phyloP scores from a whole-genome alignment of 2,329 filamentous ascomycete genomes.

The Trichocomaceae sp. region DNA sequence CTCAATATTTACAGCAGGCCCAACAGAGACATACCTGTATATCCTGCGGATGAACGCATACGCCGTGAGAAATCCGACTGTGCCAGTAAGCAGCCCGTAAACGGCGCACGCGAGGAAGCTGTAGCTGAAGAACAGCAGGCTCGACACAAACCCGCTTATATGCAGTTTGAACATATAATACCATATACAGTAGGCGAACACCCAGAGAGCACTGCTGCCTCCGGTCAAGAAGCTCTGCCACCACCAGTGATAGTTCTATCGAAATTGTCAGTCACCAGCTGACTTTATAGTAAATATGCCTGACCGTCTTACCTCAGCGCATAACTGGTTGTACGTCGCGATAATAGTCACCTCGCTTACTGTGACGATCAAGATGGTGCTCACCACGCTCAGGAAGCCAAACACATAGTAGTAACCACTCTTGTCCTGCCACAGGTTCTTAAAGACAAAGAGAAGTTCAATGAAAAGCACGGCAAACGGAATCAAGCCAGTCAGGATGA shows the following conservation, averaged over 20 bases:
- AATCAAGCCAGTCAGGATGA: conserved; percentile 67
- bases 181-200: conserved; percentile 76
- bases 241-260: conserved; percentile 79
- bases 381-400: conserved; percentile 72
- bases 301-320: conserved; percentile 54
- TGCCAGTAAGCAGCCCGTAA: conserved; percentile 74
- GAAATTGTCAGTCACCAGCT: not conserved
- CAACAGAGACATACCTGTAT: conserved; percentile 56
- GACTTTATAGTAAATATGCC: not conserved
- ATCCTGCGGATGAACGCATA: conserved; percentile 80
- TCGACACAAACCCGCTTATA: conserved; percentile 71
- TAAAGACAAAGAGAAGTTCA: conserved; percentile 79
- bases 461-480: conserved; percentile 86
- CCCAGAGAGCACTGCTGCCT: conserved; percentile 69
- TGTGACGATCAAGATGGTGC: conserved; percentile 64
- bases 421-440: conserved; percentile 84
- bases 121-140: conserved; percentile 78
- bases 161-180: conserved; percentile 77
- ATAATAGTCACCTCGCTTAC: conserved; percentile 80
- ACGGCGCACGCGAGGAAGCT: conserved; percentile 74
- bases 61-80: conserved; percentile 74
- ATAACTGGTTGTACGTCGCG: conserved; percentile 73
- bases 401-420: conserved; percentile 89
- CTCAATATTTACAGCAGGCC: not conserved
- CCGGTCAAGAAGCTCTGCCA: conserved; percentile 82